Evolutionary conservation across 2,329 filamentous ascomycete genomes (phyloP).

Genomic region (Epichloe brachyelytri): DNA sequence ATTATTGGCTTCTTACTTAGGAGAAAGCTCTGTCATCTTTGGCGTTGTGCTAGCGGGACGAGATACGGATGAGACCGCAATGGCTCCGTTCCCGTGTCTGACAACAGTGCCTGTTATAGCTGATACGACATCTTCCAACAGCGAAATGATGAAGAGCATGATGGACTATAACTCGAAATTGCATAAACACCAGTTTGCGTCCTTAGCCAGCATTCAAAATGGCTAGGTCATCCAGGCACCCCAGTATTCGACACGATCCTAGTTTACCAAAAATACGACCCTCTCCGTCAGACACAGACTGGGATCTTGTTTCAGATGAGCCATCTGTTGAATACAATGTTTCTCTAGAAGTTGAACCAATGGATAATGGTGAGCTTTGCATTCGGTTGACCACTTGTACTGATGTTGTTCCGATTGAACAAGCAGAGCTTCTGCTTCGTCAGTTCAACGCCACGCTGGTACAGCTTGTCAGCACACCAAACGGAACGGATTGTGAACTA

Average conservation of each 20-base stretch:
- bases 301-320: constrained; percentile 51
- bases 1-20: constrained; percentile 62
- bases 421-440: constrained; percentile 51
- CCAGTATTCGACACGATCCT: constrained; percentile 75
- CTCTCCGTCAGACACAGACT: constrained; percentile 24
- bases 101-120: constrained; percentile 64
- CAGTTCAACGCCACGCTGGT: constrained; percentile 61
- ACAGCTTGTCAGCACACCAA: constrained; percentile 39
- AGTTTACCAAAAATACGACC: constrained; percentile 57
- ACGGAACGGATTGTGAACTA: constrained; percentile 27
- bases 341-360: constrained; percentile 65
- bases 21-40: constrained; percentile 62
- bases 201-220: constrained; percentile 59
- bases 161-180: constrained; percentile 52
- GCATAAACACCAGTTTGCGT: constrained; percentile 57
- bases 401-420: constrained; percentile 52
- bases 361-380: constrained; percentile 30
- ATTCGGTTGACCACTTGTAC: constrained; percentile 55
- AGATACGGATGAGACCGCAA: constrained; percentile 43
- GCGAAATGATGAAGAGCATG: constrained; percentile 45
- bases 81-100: constrained; percentile 63
- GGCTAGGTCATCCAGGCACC: constrained; percentile 51
- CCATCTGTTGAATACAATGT: constrained; percentile 65
- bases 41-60: constrained; percentile 72
- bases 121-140: constrained; percentile 39